Evolutionary conservation across 306 rosid genomes (phyloP), one percentile per base, ranked within the genome.

Genomic region (Parietaria judaica): DNA sequence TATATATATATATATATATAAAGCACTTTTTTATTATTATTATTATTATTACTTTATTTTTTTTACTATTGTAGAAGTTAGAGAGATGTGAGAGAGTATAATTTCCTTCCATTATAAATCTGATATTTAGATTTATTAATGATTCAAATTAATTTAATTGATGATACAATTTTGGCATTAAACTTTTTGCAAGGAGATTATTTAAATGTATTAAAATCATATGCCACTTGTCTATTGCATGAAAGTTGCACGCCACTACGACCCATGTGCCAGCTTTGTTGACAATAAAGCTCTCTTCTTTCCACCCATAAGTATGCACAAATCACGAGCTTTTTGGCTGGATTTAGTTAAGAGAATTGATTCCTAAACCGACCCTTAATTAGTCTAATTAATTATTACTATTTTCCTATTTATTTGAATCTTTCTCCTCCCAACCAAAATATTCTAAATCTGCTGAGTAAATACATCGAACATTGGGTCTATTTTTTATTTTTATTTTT

Each of bases 231-330:
- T 53, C 35, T 53, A 14, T 53, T 53, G 35, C 57, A 53, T 53
- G 44, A 13, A 56, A 56, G 60, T 56, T 49, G 60, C 60, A 56
- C n/a, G 8, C 56, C 60, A 56, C 60, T 16, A 56, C 41, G 15
- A 11, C 60, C 60, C 60, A 56, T 56, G 60, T 56, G 60, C 38
- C 60, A 56, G 60, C 60, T 31, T 56, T 56, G 60, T 11, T 56
- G 60, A 56, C 60, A 56, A 35, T 56, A 56, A 56, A 56, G 60
- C 36, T 56, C 50, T 23, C 13, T n/a, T 56, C 60, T 56, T n/a
- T 36, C 39, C 11, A 56, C 60, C 39, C 36, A 23, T 4, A 0
- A 56, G 13, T 14, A 23, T 56, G 10, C 35, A 55, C 23, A 56
- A 56, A 56, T 6, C 36, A 4, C 59, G 6, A 55, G 36, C 43